Evolutionary conservation across 2,329 filamentous ascomycete species (phyloP).

Genomic region (Pseudogymnoascus sp.): DNA sequence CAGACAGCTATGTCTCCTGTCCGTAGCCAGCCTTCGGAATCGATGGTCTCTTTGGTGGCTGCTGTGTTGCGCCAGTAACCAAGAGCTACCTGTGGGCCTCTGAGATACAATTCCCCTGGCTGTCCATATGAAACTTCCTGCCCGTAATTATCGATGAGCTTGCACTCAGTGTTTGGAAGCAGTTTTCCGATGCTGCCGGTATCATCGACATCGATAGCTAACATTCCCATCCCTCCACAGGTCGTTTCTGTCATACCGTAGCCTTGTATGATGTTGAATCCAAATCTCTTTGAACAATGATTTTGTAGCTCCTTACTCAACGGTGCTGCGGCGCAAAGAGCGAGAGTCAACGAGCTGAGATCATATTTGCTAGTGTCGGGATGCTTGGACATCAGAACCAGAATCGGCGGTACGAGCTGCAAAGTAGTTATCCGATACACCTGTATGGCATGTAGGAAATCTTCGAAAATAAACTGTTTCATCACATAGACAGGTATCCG

Average conservation of each 20-base stretch:
- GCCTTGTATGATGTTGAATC: conserved; percentile 39
- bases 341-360: conserved; percentile 39
- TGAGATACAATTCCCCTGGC: conserved; percentile 45
- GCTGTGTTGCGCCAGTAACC: conserved; percentile 50
- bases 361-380: conserved; percentile 44
- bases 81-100: conserved; percentile 49
- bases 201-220: conserved; percentile 31
- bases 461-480: conserved; percentile 45
- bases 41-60: conserved; percentile 43
- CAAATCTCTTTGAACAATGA: conserved; percentile 37
- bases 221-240: conserved; percentile 35
- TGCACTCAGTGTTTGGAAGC: conserved; percentile 44
- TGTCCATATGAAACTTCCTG: conserved; percentile 39
- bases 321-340: conserved; percentile 47
- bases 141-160: conserved; percentile 45
- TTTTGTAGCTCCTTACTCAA: conserved; percentile 34
- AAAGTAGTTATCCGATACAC: conserved; percentile 45
- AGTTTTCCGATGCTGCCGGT: conserved; percentile 45
- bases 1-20: conserved; percentile 49
- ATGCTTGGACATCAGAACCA: conserved; percentile 52
- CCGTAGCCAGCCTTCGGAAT: conserved; percentile 46
- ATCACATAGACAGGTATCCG: conserved; percentile 46
- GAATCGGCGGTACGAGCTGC: conserved; percentile 47
- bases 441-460: conserved; percentile 43
- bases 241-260: conserved; percentile 55